Evolutionary conservation across 164 flowering plant species (phyloP).

Genomic region (Annona cherimola): DNA sequence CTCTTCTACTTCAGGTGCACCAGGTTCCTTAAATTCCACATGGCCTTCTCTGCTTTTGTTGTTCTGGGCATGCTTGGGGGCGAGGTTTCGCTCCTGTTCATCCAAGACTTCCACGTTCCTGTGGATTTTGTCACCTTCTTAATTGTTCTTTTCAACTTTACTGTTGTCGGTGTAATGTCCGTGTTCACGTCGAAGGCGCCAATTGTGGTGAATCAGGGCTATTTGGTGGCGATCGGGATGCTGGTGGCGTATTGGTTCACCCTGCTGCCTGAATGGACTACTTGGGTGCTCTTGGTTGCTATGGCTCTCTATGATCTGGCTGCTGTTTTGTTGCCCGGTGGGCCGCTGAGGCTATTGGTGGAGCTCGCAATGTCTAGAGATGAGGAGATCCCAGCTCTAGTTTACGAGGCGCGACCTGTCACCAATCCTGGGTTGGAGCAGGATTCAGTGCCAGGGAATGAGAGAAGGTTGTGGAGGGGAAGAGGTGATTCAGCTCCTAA

Average conservation of each 20-base stretch:
- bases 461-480: slow-evolving; percentile 50
- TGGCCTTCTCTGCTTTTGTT: slow-evolving; percentile 80
- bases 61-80: slow-evolving; percentile 91
- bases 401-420: slow-evolving; percentile 93
- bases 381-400: slow-evolving; percentile 96
- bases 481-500: slow-evolving; percentile 22
- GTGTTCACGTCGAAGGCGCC: slow-evolving; percentile 75
- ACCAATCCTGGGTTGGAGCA: slow-evolving; percentile 19
- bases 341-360: slow-evolving; percentile 86
- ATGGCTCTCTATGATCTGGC: slow-evolving; percentile 97
- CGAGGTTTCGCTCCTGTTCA: slow-evolving; percentile 53
- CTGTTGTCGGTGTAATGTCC: slow-evolving; percentile 76
- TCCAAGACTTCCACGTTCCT: slow-evolving; percentile 41
- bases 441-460: slow-evolving; percentile 18
- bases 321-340: slow-evolving; percentile 94
- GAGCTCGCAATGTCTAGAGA: slow-evolving; percentile 95
- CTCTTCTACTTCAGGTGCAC: slow-evolving; percentile 80
- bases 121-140: slow-evolving; percentile 62
- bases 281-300: slow-evolving; percentile 87
- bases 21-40: slow-evolving; percentile 66
- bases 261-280: slow-evolving; percentile 92
- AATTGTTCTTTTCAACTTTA: slow-evolving; percentile 66
- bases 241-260: slow-evolving; percentile 97
- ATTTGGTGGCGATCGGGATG: slow-evolving; percentile 85
- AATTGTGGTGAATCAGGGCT: slow-evolving; percentile 69